Evolutionary conservation across 164 flowering plant genomes (phyloP).

Genomic region (Umbilicus rupestris): DNA sequence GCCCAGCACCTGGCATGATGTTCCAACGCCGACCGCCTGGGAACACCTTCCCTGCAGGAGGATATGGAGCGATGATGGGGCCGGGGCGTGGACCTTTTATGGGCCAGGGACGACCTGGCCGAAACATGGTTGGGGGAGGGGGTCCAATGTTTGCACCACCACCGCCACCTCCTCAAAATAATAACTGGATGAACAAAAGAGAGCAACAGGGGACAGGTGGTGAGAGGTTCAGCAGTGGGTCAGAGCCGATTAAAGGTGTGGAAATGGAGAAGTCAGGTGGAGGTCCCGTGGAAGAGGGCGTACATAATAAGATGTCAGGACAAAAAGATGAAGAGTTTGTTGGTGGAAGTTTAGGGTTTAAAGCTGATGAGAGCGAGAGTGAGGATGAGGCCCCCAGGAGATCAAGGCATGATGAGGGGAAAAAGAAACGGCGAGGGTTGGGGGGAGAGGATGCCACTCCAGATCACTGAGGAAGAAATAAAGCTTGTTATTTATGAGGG

Average conservation of each 20-base stretch:
- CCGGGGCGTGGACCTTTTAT: constrained; percentile 80
- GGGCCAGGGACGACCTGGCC: constrained; percentile 39
- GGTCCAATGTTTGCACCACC: constrained; percentile 42
- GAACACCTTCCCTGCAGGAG: constrained; percentile 50
- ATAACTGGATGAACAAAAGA: constrained; percentile 28
- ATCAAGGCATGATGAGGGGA: constrained; percentile 87
- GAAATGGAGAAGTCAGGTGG: constrained; percentile 18
- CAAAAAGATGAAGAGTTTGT: constrained; percentile 40
- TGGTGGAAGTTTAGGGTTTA: constrained; percentile 26
- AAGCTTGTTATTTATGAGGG: no score
- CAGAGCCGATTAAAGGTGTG: constrained; percentile 39
- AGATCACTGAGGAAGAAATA: constrained; percentile 22
- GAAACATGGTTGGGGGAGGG: constrained; percentile 41
- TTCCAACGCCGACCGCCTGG: constrained; percentile 82
- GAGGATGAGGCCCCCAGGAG: constrained; percentile 97
- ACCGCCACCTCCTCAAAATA: constrained; percentile 33
- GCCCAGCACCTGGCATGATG: constrained; percentile 61
- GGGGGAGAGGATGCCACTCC: constrained; percentile 32
- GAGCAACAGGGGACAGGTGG: constrained; percentile 43
- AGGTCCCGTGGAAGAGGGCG: constrained; percentile 31
- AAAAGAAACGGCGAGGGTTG: constrained; percentile 53
- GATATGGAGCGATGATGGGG: constrained; percentile 93
- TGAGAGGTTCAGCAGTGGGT: constrained; percentile 41
- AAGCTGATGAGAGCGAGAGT: constrained; percentile 82
- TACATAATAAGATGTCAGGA: constrained; percentile 27